Conservation (phyloP, 2,329 filamentous ascomycete genomes). For the Alternaria angustiovoidea region DNA sequence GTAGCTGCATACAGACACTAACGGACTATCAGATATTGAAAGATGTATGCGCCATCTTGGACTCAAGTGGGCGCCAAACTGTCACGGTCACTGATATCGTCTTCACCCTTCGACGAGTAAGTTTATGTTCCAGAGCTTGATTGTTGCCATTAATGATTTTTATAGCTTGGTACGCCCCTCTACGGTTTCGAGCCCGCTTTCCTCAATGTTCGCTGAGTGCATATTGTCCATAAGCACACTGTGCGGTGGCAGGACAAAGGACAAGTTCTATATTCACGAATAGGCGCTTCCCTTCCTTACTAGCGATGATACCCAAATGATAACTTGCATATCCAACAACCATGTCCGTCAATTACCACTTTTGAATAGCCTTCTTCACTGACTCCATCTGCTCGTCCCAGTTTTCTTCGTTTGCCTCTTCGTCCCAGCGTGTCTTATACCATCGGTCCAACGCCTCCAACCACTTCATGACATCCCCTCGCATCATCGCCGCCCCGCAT, state of each 20-base stretch:
- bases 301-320: neutral
- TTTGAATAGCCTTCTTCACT: constrained; percentile 4
- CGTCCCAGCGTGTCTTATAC: neutral
- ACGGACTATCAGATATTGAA: constrained; percentile 32
- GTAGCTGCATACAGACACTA: neutral
- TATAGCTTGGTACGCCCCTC: constrained; percentile 30
- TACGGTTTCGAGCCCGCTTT: constrained; percentile 39
- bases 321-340: neutral
- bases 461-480: constrained; percentile 10
- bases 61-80: constrained; percentile 39
- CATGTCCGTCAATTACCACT: constrained; percentile 8
- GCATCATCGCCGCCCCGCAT: neutral
- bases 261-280: neutral
- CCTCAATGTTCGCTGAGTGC: constrained; percentile 1
- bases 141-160: constrained; percentile 3
- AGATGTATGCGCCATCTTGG: constrained; percentile 35
- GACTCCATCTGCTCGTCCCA: constrained; percentile 11
- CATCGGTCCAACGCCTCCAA: constrained; percentile 14
- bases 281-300: neutral
- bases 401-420: neutral
- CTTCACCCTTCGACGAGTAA: constrained; percentile 42
- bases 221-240: neutral
- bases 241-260: neutral
- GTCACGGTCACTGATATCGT: constrained; percentile 43
- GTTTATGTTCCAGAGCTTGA: constrained; percentile 6